phyloP scores from a whole-genome alignment of 331 rosid genomes.

The Rosa hybrid region DNA sequence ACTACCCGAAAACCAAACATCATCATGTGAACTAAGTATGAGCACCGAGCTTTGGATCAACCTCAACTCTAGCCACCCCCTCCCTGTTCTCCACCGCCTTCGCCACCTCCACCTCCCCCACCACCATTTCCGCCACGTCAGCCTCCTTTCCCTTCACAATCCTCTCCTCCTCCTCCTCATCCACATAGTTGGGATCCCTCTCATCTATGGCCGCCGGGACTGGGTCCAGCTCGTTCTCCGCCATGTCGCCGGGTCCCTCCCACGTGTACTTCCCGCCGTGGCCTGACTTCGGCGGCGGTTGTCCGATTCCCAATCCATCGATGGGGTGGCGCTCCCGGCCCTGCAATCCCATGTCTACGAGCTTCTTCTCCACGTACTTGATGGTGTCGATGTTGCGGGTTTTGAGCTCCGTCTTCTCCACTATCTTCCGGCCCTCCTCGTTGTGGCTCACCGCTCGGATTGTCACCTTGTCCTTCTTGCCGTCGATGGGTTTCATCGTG shows the following conservation, averaged over 20 bases:
- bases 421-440: conserved; percentile 65
- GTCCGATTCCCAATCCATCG: conserved; percentile 44
- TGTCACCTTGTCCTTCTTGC: conserved; percentile 49
- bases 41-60: conserved; percentile 49
- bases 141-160: conserved; percentile 28
- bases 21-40: not conserved
- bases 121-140: conserved; percentile 41
- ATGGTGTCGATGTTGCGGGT: conserved; percentile 62
- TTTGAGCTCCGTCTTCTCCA: conserved; percentile 48
- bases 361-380: conserved; percentile 71
- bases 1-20: not conserved
- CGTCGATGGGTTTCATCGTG: conserved; percentile 60
- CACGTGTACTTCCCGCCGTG: conserved; percentile 87
- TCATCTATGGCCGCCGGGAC: conserved; percentile 72
- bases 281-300: conserved; percentile 66
- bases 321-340: conserved; percentile 75
- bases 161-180: conserved; percentile 46
- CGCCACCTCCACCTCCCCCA: conserved; percentile 61
- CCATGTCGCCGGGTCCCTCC: conserved; percentile 70
- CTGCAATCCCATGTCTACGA: conserved; percentile 56
- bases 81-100: conserved; percentile 42
- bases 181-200: conserved; percentile 76
- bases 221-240: conserved; percentile 40
- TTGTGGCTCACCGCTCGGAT: conserved; percentile 59
- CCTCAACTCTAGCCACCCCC: conserved; percentile 63